Evolutionary conservation across 2,329 filamentous ascomycete species (phyloP).

Genomic region (Cladosporium cucumerinum): DNA sequence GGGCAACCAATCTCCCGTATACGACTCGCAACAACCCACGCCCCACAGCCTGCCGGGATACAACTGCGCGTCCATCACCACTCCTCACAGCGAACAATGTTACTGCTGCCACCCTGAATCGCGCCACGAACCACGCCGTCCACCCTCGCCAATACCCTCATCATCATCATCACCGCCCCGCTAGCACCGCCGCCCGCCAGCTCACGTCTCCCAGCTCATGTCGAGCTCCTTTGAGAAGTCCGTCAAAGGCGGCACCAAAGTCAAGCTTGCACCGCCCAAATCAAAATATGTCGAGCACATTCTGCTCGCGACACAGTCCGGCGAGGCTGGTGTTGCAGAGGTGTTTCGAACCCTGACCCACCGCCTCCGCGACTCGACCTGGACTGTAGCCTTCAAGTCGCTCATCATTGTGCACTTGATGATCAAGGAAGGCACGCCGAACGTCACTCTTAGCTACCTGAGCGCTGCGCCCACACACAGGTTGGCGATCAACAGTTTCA

Average conservation of each 20-base stretch:
- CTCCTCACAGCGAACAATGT: constrained; percentile 10
- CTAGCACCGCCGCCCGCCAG: constrained; percentile 5
- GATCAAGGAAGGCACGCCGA: constrained; percentile 90
- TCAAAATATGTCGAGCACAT: constrained; percentile 99
- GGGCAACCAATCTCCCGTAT: constrained; percentile 12
- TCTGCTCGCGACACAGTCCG: constrained; percentile 87
- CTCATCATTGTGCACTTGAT: constrained; percentile 94
- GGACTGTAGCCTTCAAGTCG: constrained; percentile 99
- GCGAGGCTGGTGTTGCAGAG: constrained; percentile 90
- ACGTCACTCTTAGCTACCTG: constrained; percentile 82
- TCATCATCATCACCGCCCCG: not conserved
- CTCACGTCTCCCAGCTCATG: constrained; percentile 47
- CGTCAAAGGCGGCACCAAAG: constrained; percentile 97
- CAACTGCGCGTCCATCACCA: not conserved
- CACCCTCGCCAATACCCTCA: not conserved
- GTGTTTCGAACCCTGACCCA: constrained; percentile 90
- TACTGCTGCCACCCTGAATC: not conserved
- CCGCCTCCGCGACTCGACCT: constrained; percentile 89
- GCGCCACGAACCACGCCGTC: not conserved
- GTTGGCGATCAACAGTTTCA: constrained; percentile 85
- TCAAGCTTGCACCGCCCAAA: constrained; percentile 89
- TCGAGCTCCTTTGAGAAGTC: constrained; percentile 95
- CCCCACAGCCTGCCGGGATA: constrained; percentile 10
- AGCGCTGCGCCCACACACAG: constrained; percentile 72
- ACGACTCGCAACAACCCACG: constrained; percentile 5